These are phyloP conservation scores for Fonsecaea erecta DNA, from an alignment of 2,329 filamentous ascomycete species.

Conservation along the genomic window DNA sequence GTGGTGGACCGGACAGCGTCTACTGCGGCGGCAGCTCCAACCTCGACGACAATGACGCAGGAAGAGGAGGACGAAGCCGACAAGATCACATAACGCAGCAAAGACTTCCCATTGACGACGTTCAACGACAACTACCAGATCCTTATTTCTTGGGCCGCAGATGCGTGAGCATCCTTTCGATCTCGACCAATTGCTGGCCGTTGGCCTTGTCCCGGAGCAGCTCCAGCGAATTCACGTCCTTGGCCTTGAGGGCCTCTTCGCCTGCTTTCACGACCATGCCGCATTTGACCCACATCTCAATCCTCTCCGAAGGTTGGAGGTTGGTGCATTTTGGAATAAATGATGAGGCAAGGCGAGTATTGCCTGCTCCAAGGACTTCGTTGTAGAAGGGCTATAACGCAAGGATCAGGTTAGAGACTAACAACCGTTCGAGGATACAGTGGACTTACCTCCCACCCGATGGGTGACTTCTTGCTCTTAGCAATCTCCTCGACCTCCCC, in stretches of 20 bases:
- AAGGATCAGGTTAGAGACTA: slow-evolving; percentile 21
- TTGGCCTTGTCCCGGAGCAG: slow-evolving; percentile 75
- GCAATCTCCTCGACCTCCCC: slow-evolving; percentile 85
- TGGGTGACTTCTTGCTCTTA: slow-evolving; percentile 77
- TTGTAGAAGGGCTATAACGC: slow-evolving; percentile 83
- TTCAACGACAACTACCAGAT: background rate
- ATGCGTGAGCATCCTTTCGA: slow-evolving; percentile 75
- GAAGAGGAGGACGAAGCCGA: slow-evolving; percentile 45
- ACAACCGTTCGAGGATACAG: slow-evolving; percentile 5
- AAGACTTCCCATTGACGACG: background rate
- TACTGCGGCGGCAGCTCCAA: slow-evolving; percentile 8
- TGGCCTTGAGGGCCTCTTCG: slow-evolving; percentile 84
- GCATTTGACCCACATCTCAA: slow-evolving; percentile 96
- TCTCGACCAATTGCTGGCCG: slow-evolving; percentile 71
- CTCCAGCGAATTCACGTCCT: slow-evolving; percentile 76
- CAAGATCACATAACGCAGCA: slow-evolving; percentile 49
- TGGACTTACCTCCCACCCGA: slow-evolving; percentile 85
- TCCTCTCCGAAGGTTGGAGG: slow-evolving; percentile 69
- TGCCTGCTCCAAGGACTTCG: slow-evolving; percentile 83
- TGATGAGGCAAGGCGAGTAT: slow-evolving; percentile 77
- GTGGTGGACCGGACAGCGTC: slow-evolving; percentile 40
- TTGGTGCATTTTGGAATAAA: slow-evolving; percentile 88
- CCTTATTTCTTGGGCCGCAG: slow-evolving; percentile 51
- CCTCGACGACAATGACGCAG: slow-evolving; percentile 11
- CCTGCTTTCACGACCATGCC: slow-evolving; percentile 86